Evolutionary conservation across 768 basidiomycete genomes (phyloP).

Genomic region (Pulveroboletus sp.): DNA sequence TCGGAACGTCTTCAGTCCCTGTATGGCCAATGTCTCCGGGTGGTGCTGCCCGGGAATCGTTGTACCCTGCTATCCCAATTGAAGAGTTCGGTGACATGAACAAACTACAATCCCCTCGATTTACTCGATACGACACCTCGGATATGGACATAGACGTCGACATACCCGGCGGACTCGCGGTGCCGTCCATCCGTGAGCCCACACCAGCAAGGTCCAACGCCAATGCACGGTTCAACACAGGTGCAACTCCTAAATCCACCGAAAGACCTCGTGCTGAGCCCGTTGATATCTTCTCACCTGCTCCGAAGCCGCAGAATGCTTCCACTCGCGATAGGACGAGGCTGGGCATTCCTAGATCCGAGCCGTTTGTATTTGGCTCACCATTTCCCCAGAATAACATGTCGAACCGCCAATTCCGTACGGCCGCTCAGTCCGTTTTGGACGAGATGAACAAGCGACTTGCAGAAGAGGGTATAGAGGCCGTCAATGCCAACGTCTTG

Average conservation of each 20-base stretch:
- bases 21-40: slow-evolving; percentile 43
- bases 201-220: slow-evolving; percentile 17
- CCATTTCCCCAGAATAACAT: slow-evolving; percentile 61
- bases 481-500: slow-evolving; percentile 46
- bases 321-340: slow-evolving; percentile 18
- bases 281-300: slow-evolving; percentile 42
- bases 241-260: slow-evolving; percentile 23
- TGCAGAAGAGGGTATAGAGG: slow-evolving; percentile 51
- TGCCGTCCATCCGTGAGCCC: slow-evolving; percentile 17
- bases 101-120: slow-evolving; percentile 11
- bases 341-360: slow-evolving; percentile 20
- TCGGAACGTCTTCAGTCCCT: slow-evolving; percentile 18
- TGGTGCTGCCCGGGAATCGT: slow-evolving; percentile 18
- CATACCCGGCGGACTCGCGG: slow-evolving; percentile 35
- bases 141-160: slow-evolving; percentile 34
- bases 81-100: slow-evolving; percentile 29
- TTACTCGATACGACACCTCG: slow-evolving; percentile 23
- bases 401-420: slow-evolving; percentile 64
- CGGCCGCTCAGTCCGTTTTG: slow-evolving; percentile 66
- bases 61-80: slow-evolving; percentile 42
- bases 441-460: slow-evolving; percentile 83
- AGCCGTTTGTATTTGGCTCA: slow-evolving; percentile 78
- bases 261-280: slow-evolving; percentile 32
- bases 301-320: slow-evolving; percentile 19
- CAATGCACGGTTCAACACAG: slow-evolving; percentile 17